Base-by-base conservation (phyloP, 805 yeast species). In the Candida boleticola region DNA sequence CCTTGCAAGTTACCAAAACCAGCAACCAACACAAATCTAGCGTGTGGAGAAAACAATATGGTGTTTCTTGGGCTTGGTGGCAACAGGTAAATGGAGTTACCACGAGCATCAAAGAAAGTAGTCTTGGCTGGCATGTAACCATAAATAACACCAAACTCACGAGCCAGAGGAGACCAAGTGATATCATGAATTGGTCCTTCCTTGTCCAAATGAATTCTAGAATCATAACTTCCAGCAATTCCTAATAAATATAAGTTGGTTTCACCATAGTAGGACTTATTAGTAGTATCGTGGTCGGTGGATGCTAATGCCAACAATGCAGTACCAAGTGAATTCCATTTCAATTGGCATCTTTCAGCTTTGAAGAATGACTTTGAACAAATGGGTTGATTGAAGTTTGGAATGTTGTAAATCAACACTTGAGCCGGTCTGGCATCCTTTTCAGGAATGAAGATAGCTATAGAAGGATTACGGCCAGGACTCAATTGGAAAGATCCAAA, bases 1-100 rank as follows among this genome's bases (percentile, higher is more conserved):
- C 99, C 99, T 70, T 92, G 97, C 61, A 93, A 77, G 65, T 93
- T 93, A 55, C 99, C 99, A 66, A 93, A 93, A 3, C 99, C 99
- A 7, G 97, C 98, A 47, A 90, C 92, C 46, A 93, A 72, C 38
- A 95, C 83, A 55, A 81, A 92, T 53, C 87, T 80, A 29, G 95
- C 97, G 57, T 90, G 95, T 5, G 99, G 99, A 6, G 98, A 89
- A 64, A 87, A 93, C 49, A 84, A 66, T 51, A 93, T 80, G 23
- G 97, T 88, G 67, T 93, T 93, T 61, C 93, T 83, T 41, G 97
- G 84, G 36, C 87, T 86, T 30, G 86, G 83, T 18, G 96, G 92
- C 55, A 93, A 74, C 1, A 89, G 78, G 61, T 84, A 86, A 50
- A 89, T 82, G 18, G 82, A 74, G 61, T 89, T 88, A 49, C 98